Percentiles rank a stretch among this genome's conserved stretches.
These are phyloP conservation scores for Phoenix roebelenii DNA, from an alignment of 176 grass and related monocot genomes.

Conservation along the genomic window DNA sequence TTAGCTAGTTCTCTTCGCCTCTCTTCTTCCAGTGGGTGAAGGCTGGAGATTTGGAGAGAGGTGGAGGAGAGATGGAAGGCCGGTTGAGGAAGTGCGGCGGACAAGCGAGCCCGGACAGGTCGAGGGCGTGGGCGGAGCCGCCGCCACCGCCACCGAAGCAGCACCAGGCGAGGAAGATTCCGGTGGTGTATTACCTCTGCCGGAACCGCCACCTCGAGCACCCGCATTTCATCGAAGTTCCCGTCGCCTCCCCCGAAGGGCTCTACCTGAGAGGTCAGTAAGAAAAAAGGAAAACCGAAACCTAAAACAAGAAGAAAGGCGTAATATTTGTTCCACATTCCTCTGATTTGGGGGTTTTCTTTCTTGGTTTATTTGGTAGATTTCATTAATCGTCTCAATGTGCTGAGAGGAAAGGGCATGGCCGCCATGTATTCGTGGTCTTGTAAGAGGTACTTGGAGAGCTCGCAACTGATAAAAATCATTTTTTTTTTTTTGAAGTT, in stretches of 20 bases:
- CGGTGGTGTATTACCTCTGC: slow-evolving; percentile 93
- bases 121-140: slow-evolving; percentile 22
- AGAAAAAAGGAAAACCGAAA: neutral
- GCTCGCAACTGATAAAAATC: neutral
- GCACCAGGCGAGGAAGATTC: slow-evolving; percentile 35
- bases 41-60: no score
- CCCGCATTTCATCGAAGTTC: slow-evolving; percentile 97
- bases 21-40: no score
- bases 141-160: slow-evolving; percentile 11
- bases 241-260: slow-evolving; percentile 46
- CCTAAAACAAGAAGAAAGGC: neutral
- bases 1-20: no score
- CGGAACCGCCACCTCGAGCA: slow-evolving; percentile 95
- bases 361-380: slow-evolving; percentile 28
- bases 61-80: slow-evolving; percentile 20
- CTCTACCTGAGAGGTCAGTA: slow-evolving; percentile 71
- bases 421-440: slow-evolving; percentile 88
- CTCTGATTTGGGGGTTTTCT: neutral
- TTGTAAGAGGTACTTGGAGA: slow-evolving; percentile 63
- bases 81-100: slow-evolving; percentile 8
- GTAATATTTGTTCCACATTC: neutral
- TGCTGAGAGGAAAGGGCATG: slow-evolving; percentile 78
- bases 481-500: neutral
- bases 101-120: no score
- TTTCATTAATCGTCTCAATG: slow-evolving; percentile 74